phyloP scores from a whole-genome alignment of 2,329 filamentous ascomycete species.

The Trichoderma pleuroti region DNA sequence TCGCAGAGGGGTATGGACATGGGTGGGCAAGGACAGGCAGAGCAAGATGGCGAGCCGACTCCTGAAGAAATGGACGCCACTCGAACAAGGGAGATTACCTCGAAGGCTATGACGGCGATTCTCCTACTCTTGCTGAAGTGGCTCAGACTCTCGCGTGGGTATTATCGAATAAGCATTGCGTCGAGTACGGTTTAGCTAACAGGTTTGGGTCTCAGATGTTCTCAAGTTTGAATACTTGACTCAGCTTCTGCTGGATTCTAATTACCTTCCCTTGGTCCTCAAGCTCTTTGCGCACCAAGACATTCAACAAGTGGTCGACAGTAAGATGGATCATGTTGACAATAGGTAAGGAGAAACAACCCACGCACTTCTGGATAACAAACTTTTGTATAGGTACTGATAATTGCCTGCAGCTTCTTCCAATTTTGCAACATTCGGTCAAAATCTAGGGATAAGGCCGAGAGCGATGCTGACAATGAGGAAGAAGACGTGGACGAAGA shows the following conservation, averaged over 20 bases:
- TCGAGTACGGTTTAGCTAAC: not conserved
- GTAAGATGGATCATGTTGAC: conserved; percentile 76
- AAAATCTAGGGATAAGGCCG: conserved; percentile 39
- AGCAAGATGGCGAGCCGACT: conserved; percentile 46
- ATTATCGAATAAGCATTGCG: not conserved
- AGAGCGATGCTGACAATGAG: conserved; percentile 29
- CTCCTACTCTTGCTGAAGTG: conserved; percentile 88
- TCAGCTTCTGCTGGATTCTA: conserved; percentile 88
- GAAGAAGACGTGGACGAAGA: conserved; percentile 23
- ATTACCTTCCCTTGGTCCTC: conserved; percentile 86
- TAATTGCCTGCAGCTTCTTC: conserved; percentile 66
- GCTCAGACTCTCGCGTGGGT: conserved; percentile 89
- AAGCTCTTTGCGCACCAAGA: conserved; percentile 96
- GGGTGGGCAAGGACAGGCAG: conserved; percentile 32
- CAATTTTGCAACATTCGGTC: conserved; percentile 77
- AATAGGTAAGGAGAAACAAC: conserved; percentile 58
- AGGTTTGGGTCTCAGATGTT: conserved; percentile 57
- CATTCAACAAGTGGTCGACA: conserved; percentile 83
- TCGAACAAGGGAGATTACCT: conserved; percentile 78
- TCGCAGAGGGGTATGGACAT: conserved; percentile 32
- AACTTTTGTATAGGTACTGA: not conserved
- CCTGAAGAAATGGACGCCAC: conserved; percentile 79
- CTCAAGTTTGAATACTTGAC: conserved; percentile 95
- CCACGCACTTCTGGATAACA: not conserved
- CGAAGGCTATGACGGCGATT: conserved; percentile 88